These are phyloP conservation scores for Alternaria ethzedia DNA, from an alignment of 2,329 filamentous ascomycete species.

Conservation along the genomic window DNA sequence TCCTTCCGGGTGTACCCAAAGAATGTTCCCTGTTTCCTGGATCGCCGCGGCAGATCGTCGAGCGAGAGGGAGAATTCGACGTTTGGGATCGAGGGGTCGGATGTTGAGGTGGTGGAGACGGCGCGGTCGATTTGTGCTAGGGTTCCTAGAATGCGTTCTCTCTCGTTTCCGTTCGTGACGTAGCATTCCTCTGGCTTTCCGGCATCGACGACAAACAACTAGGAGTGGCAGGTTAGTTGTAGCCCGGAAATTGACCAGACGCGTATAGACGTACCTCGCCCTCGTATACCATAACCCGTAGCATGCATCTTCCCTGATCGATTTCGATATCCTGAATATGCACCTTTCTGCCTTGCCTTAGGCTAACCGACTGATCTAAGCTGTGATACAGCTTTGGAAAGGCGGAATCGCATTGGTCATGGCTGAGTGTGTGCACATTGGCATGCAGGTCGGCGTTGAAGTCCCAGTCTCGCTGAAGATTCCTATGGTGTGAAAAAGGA, in stretches of 20 bases:
- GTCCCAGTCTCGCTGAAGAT: constrained; percentile 21
- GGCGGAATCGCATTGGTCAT: constrained; percentile 41
- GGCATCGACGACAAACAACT: constrained; percentile 42
- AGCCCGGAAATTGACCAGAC: neutral
- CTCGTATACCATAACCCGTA: constrained; percentile 38
- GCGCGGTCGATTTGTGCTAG: constrained; percentile 44
- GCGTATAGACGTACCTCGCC: constrained; percentile 32
- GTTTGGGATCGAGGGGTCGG: constrained; percentile 38
- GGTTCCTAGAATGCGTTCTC: constrained; percentile 43
- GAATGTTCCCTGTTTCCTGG: constrained; percentile 32
- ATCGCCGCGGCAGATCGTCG: constrained; percentile 41
- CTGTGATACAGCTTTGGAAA: constrained; percentile 43
- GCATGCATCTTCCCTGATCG: constrained; percentile 38
- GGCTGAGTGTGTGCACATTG: constrained; percentile 41
- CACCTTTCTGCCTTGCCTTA: constrained; percentile 35
- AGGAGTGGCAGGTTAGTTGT: constrained; percentile 9
- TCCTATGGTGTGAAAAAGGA: constrained; percentile 5
- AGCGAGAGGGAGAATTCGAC: constrained; percentile 43
- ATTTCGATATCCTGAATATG: constrained; percentile 38
- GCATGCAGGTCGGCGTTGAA: constrained; percentile 40
- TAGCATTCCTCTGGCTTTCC: constrained; percentile 42
- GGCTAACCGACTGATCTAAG: constrained; percentile 32
- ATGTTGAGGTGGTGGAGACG: constrained; percentile 31
- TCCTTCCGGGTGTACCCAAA: constrained; percentile 43
- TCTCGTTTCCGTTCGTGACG: constrained; percentile 43